These are phyloP conservation scores for Sporopachydermia quercuum DNA, from an alignment of 805 yeast species.

Conservation along the genomic window DNA sequence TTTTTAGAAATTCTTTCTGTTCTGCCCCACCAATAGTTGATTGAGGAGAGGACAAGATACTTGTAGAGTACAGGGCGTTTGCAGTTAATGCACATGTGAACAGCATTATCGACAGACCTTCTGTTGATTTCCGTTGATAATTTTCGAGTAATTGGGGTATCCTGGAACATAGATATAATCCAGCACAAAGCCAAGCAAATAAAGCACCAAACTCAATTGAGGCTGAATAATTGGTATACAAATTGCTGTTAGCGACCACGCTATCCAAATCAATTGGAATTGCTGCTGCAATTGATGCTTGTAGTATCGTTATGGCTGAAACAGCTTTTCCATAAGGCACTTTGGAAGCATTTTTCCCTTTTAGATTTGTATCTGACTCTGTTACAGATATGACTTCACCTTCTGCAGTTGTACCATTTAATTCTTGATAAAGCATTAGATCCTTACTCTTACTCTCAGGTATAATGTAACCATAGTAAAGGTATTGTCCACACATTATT, in stretches of 20 bases:
- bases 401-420: conserved; percentile 4
- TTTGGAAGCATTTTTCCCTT: no score
- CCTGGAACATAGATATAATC: conserved; percentile 50
- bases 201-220: conserved; percentile 17
- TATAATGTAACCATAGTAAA: conserved; percentile 33
- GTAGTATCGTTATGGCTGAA: conserved; percentile 2
- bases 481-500: conserved; percentile 44
- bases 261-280: conserved; percentile 14
- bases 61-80: conserved; percentile 44
- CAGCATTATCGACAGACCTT: conserved; percentile 54
- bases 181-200: conserved; percentile 55
- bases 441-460: conserved; percentile 12
- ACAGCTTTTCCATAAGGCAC: not conserved
- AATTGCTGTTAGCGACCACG: conserved; percentile 11
- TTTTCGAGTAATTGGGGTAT: conserved; percentile 59
- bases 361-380: no score
- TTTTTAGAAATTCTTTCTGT: conserved; percentile 28
- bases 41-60: conserved; percentile 45
- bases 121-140: conserved; percentile 50
- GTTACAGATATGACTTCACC: no score
- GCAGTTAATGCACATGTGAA: conserved; percentile 54
- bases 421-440: not conserved
- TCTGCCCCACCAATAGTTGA: conserved; percentile 22
- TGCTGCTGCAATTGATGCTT: conserved; percentile 12
- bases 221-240: conserved; percentile 2